These are phyloP conservation scores for Yarrowia sp. DNA, from an alignment of 805 yeast species.

Conservation along the genomic window DNA sequence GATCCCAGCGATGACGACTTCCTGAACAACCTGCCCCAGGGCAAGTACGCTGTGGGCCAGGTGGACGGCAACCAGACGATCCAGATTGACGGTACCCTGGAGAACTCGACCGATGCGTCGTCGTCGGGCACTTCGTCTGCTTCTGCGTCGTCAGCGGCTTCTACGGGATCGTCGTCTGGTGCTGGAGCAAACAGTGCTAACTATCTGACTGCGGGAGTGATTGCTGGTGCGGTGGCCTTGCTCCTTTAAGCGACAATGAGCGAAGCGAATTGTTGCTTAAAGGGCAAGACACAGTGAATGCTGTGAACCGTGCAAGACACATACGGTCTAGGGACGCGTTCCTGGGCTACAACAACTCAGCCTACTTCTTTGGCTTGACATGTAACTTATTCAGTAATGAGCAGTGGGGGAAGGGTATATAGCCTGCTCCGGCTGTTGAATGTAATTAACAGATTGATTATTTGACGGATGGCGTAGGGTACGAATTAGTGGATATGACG, in stretches of 20 bases:
- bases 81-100: slow-evolving; percentile 43
- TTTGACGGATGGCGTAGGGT: too few species aligned
- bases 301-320: too few species aligned
- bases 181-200: neutral
- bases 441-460: too few species aligned
- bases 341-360: too few species aligned
- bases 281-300: too few species aligned
- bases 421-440: too few species aligned
- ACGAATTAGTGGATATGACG: too few species aligned
- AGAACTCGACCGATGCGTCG: slow-evolving; percentile 32
- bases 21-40: slow-evolving; percentile 40
- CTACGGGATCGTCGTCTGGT: neutral
- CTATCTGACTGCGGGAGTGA: slow-evolving; percentile 13
- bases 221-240: slow-evolving; percentile 11
- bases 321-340: too few species aligned
- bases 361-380: neutral
- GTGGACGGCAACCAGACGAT: slow-evolving; percentile 35
- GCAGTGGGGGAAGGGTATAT: too few species aligned
- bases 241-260: neutral
- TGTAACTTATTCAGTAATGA: too few species aligned
- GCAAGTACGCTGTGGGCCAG: slow-evolving; percentile 25
- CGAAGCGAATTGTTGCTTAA: too few species aligned
- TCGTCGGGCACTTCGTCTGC: neutral
- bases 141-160: neutral
- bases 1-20: slow-evolving; percentile 37